phyloP scores from a whole-genome alignment of 176 grass and related monocot species.

The Carex littledalei region DNA sequence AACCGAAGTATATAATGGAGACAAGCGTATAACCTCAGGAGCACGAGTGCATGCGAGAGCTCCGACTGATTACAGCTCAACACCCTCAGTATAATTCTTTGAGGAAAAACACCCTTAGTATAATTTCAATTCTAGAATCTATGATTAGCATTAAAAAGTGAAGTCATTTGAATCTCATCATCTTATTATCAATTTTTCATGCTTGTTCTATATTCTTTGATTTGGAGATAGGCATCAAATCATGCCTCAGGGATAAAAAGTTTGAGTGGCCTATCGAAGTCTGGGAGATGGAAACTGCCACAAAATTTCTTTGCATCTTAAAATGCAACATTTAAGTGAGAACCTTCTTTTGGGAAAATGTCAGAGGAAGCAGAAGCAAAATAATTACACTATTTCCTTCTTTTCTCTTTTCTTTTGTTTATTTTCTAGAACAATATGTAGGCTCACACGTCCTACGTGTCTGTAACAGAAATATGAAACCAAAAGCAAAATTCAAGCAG shows the following conservation, averaged over 20 bases:
- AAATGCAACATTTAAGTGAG: background rate
- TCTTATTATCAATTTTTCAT: background rate
- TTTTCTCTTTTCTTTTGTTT: background rate
- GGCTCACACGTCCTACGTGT: background rate
- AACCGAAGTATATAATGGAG: slow-evolving; percentile 49
- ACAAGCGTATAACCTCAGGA: slow-evolving; percentile 59
- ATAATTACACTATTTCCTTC: background rate
- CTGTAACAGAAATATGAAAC: background rate
- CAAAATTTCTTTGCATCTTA: background rate
- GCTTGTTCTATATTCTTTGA: background rate
- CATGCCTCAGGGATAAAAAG: background rate
- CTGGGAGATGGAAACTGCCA: background rate
- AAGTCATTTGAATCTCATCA: background rate
- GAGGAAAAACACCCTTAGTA: too few relatives aligned
- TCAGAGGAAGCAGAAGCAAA: background rate
- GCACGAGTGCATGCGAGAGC: slow-evolving; percentile 55
- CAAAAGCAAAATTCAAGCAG: slow-evolving; percentile 5
- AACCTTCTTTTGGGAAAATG: background rate
- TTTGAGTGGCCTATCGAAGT: background rate
- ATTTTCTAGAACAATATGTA: background rate
- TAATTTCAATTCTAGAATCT: background rate
- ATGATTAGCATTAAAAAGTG: background rate
- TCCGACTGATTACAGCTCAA: slow-evolving; percentile 39
- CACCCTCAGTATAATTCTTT: slow-evolving; percentile 27
- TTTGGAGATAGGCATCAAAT: background rate